These are phyloP conservation scores for Plantago lanceolata DNA, from an alignment of 305 asterid genomes.

Conservation along the genomic window DNA sequence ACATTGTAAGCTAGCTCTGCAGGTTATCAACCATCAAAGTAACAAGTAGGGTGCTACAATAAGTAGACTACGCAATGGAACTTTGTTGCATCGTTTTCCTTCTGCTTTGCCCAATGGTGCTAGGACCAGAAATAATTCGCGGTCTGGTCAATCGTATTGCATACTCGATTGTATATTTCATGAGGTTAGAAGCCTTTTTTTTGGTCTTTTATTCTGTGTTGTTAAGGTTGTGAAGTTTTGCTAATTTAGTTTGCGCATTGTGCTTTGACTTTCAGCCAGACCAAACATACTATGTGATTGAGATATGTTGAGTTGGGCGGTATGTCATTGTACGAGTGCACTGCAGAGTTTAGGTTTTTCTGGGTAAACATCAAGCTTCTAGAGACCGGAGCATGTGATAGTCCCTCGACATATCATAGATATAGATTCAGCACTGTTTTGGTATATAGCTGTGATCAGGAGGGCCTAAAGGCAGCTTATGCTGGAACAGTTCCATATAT, in stretches of 20 bases:
- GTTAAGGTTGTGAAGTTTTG: constrained; percentile 12
- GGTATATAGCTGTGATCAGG: constrained; percentile 57
- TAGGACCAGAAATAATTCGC: constrained; percentile 38
- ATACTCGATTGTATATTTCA: constrained; percentile 97
- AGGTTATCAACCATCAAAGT: too few relatives aligned
- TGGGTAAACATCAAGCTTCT: constrained; percentile 84
- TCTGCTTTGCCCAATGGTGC: constrained; percentile 88
- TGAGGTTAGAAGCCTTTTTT: constrained; percentile 47
- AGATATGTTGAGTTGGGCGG: constrained; percentile 99
- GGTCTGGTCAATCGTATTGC: constrained; percentile 76
- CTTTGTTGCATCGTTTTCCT: constrained; percentile 80
- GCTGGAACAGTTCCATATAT: constrained; percentile 52
- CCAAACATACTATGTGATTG: constrained; percentile 75
- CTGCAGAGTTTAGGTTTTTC: constrained; percentile 87
- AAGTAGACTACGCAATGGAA: constrained; percentile 78
- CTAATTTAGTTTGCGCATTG: constrained; percentile 21
- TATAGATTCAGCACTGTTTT: constrained; percentile 52
- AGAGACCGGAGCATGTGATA: constrained; percentile 67
- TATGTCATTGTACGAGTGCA: constrained; percentile 75
- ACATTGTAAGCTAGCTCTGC: too few relatives aligned
- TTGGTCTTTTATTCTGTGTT: constrained; percentile 17
- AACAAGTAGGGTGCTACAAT: constrained; percentile 79
- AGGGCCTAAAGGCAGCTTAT: constrained; percentile 75
- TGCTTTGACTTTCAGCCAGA: constrained; percentile 52
- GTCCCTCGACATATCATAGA: constrained; percentile 70